Evolutionary conservation across 495 filamentous ascomycete genomes (phyloP), one percentile per base, ranked within the genome.

Genomic region (Lophiostoma macrostomum): DNA sequence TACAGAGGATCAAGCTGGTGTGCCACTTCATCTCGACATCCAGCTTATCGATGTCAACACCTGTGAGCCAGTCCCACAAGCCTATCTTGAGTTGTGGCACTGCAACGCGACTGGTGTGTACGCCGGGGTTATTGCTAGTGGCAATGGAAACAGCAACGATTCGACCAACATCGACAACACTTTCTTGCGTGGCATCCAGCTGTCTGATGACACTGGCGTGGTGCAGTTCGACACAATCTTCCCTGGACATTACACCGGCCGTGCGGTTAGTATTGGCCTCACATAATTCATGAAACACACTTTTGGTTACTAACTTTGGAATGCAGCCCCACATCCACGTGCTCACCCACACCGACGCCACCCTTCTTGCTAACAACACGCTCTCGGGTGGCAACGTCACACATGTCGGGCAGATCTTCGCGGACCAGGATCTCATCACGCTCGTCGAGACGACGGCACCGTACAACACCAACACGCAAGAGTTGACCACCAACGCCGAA

Each of bases 341-440:
- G 5, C 23, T 55, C 14, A 20, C 29, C 18, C 58, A 61, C 35
- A 35, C 39, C 4, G 36, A 50, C 34, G 41, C 58, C 12, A 39
- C 46, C 13, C 1, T 56, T 13, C 37, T 51, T 13, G 60, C 69
- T 12, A 80, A 82, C 69, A 74, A 69, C 54, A 81, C 76, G 13
- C 55, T 78, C 43, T 69, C 67, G 14, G 75, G 75, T 37, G 79
- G 76, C 4, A 57, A 59, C 0, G 73, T 78, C 16, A 71, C 75
- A 1, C 77, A 86, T 63, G 71, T 84, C 47, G 70, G 82, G 50
- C 81, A 86, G 64, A 56, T 85, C 5, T 87, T 81, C 75, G 86
- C 79, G 68, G 80, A 80, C 45, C 76, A 85, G 58, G 72, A 70
- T 24, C 73, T 84, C 13, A 76, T 79, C 51, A 66, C 63, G 6